Conservation (phyloP, 2,329 filamentous ascomycete species). For the Aspergillus tubingensis region DNA sequence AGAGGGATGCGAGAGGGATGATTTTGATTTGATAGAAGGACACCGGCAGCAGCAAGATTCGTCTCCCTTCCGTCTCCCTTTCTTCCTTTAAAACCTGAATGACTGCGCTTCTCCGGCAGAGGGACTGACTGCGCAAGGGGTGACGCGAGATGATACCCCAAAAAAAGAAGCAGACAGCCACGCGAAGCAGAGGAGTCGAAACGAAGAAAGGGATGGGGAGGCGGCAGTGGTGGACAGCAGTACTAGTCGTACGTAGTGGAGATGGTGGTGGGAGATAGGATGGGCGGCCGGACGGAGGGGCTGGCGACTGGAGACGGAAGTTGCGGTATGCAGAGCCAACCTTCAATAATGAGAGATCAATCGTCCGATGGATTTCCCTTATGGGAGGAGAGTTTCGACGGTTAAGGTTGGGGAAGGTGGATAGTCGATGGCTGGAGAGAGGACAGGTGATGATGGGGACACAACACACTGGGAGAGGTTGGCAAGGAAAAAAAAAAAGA, state of each 20-base stretch:
- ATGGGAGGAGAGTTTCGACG: constrained; percentile 13
- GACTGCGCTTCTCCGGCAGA: constrained; percentile 14
- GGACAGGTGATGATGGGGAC: constrained; percentile 1
- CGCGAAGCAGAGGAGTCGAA: constrained; percentile 20
- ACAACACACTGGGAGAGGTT: not conserved
- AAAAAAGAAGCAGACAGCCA: constrained; percentile 24
- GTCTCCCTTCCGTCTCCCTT: constrained; percentile 30
- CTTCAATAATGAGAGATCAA: constrained; percentile 21
- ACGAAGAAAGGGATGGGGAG: constrained; percentile 23
- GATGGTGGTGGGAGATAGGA: constrained; percentile 3
- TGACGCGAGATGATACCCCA: constrained; percentile 13
- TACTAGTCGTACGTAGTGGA: not conserved
- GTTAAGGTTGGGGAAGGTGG: constrained; percentile 8
- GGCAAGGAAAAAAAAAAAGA: constrained; percentile 8
- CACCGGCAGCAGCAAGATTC: constrained; percentile 20
- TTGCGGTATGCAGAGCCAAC: constrained; percentile 29
- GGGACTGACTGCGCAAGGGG: constrained; percentile 24
- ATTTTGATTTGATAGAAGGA: constrained; percentile 17
- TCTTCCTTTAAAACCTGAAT: constrained; percentile 25
- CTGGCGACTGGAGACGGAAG: constrained; percentile 22
- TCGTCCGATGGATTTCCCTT: constrained; percentile 26
- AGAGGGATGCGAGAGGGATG: constrained; percentile 7
- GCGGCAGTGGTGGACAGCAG: constrained; percentile 5
- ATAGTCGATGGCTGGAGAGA: constrained; percentile 8
- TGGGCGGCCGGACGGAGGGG: constrained; percentile 12